Evolutionary conservation across 1,284 basidiomycete genomes (phyloP).

Genomic region (Trichosporon ovoides): DNA sequence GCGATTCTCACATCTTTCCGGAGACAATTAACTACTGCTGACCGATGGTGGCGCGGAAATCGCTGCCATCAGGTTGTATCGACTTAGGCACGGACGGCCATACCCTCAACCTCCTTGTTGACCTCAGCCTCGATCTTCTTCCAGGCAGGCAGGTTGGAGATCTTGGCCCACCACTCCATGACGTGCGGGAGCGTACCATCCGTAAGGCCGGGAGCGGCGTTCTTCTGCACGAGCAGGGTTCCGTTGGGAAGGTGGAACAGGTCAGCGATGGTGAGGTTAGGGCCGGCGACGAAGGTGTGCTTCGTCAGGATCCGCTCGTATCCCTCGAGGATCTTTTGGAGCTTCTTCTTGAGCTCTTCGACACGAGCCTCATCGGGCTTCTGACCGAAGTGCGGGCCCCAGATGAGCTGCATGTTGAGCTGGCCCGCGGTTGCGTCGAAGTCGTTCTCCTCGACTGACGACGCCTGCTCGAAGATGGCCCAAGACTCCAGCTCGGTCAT

Average conservation of each 20-base stretch:
- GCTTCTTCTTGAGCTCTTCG: conserved; percentile 32
- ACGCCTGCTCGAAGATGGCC: conserved; percentile 58
- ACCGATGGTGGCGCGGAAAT: too few relatives aligned
- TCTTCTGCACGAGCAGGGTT: conserved; percentile 9
- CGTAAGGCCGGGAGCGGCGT: conserved; percentile 20
- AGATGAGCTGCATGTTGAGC: conserved; percentile 51
- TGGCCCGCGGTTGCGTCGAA: conserved; percentile 53
- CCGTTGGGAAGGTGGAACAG: conserved; percentile 56
- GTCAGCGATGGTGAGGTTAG: conserved; percentile 57
- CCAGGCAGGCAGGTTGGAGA: conserved; percentile 23
- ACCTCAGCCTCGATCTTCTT: conserved; percentile 10
- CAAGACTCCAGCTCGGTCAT: conserved; percentile 46
- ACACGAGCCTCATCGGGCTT: conserved; percentile 41
- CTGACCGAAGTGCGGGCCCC: conserved; percentile 29
- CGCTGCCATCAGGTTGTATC: background rate
- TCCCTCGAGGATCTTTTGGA: conserved; percentile 51
- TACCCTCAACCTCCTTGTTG: background rate
- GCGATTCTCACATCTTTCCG: too few relatives aligned
- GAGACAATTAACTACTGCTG: too few relatives aligned
- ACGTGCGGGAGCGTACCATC: conserved; percentile 33
- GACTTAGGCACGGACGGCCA: background rate
- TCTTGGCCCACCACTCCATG: conserved; percentile 31
- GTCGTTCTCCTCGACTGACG: conserved; percentile 53
- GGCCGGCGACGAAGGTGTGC: conserved; percentile 55
- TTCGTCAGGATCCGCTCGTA: conserved; percentile 56